Base-by-base conservation (phyloP, 1,284 basidiomycete species). In the Fomes fomentarius region DNA sequence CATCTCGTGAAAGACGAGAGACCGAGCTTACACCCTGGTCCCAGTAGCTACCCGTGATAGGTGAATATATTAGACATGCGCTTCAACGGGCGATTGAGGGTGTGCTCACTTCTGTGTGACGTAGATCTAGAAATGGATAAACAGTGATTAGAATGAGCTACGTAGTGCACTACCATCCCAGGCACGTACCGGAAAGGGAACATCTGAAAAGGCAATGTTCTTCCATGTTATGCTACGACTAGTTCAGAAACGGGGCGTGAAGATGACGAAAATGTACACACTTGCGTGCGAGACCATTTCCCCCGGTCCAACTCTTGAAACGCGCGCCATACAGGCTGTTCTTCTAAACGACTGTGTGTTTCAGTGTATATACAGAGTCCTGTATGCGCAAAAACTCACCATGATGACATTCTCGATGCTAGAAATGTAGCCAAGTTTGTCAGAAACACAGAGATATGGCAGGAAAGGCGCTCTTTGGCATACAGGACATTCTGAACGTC, bases 251-350 rank as follows among this genome's bases (percentile, higher is more conserved):
- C 14, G 26, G 21, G 26, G 30, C 17, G 22, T 47, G 5, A 39
- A 26, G 38, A 45, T 21, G 26, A 41, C 28, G 37, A 28, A 9
- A 17, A 1, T 39, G 11, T n/a, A 65, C 77, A 7, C 60, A 84
- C 82, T 85, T 85, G 48, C 74, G 67, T 1, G 81, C 82, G 2
- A 80, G 56, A 0, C 84, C 84, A 56, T 82, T 82, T 24, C 83
- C 83, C 0, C 83, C 84, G 2, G 80, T 80, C 82, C 83, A 86
- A 63, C 83, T 85, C 71, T 85, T 86, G 74, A 85, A 86, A n/a
- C 84, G 75, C 7, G 83, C 84, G 12, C 71, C 83, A 54, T 85
- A 85, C 0, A 85, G 68, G 0, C 77, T 67, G 50, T 79, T 74
- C 58, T 78, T 77, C 81, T 7, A 39, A n/a, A n/a, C n/a, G n/a